Percentiles rank a stretch among this genome's conserved stretches.
phyloP scores from a whole-genome alignment of 1,139 yeast genomes.

The Hemisphaericaspora subhashii region DNA sequence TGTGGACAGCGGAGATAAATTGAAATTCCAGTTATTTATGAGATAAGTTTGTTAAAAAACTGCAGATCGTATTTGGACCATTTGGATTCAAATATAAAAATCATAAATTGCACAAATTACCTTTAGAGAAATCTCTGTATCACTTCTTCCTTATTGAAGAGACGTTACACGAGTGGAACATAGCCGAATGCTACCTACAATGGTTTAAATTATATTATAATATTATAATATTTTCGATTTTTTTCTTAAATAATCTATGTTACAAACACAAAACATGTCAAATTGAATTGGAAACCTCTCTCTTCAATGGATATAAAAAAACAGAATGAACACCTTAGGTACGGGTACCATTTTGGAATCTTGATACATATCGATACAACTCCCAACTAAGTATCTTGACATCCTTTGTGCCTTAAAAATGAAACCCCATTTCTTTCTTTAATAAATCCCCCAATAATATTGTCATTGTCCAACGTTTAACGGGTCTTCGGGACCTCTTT shows the following conservation, averaged over 20 bases:
- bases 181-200: too few species aligned
- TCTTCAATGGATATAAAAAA: neutral
- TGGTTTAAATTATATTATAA: neutral
- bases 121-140: neutral
- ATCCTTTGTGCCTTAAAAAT: conserved; percentile 2
- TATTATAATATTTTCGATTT: neutral
- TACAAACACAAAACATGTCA: conserved; percentile 4
- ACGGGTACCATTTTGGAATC: too few species aligned
- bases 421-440: neutral
- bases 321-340: too few species aligned
- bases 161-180: too few species aligned
- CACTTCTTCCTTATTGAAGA: too few species aligned
- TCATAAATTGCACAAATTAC: conserved; percentile 5
- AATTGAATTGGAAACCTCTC: neutral
- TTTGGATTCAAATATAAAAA: neutral
- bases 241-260: conserved; percentile 6
- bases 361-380: neutral
- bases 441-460: too few species aligned
- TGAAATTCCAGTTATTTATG: conserved; percentile 8
- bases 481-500: too few species aligned
- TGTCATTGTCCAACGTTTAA: too few species aligned
- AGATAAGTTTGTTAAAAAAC: neutral
- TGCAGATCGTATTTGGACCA: neutral
- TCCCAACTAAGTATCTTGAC: neutral
- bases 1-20: conserved; percentile 75